phyloP scores from a whole-genome alignment of 2,329 filamentous ascomycete genomes.

The Penicillium sp. region DNA sequence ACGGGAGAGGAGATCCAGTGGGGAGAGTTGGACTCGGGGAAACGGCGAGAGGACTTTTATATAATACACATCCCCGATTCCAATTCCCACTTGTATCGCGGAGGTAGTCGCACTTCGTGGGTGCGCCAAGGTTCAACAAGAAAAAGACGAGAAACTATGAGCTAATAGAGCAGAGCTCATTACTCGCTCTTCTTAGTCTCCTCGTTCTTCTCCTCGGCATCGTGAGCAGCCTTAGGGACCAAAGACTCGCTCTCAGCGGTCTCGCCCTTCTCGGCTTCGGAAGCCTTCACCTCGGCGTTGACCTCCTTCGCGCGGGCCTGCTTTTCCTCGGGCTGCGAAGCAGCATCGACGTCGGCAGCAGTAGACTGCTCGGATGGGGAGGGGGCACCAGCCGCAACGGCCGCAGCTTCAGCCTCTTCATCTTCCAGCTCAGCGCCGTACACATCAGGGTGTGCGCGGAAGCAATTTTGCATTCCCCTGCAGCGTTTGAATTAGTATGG shows the following conservation, averaged over 20 bases:
- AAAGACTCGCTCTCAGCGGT: conserved; percentile 48
- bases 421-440: conserved; percentile 88
- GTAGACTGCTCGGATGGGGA: conserved; percentile 30
- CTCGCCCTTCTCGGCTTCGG: conserved; percentile 25
- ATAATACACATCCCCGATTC: conserved; percentile 31
- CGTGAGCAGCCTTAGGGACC: conserved; percentile 57
- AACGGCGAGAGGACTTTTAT: conserved; percentile 23
- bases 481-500: conserved; percentile 33
- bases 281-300: conserved; percentile 28
- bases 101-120: neutral
- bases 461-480: conserved; percentile 97
- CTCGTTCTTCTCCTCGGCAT: conserved; percentile 38
- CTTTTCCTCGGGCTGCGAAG: conserved; percentile 32
- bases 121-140: too few species aligned
- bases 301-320: conserved; percentile 28
- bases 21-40: conserved; percentile 9
- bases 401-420: conserved; percentile 47
- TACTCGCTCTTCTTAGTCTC: conserved; percentile 24
- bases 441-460: conserved; percentile 87
- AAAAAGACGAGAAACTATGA: neutral
- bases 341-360: conserved; percentile 30
- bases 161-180: neutral
- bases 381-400: conserved; percentile 10
- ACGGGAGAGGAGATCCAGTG: conserved; percentile 7
- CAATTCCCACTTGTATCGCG: conserved; percentile 14